A percentile compares a stretch with the other conserved stretches of the same genome.
These are phyloP conservation scores for Blastomyces gilchristii DNA, from an alignment of 2,329 filamentous ascomycete species.

Conservation along the genomic window DNA sequence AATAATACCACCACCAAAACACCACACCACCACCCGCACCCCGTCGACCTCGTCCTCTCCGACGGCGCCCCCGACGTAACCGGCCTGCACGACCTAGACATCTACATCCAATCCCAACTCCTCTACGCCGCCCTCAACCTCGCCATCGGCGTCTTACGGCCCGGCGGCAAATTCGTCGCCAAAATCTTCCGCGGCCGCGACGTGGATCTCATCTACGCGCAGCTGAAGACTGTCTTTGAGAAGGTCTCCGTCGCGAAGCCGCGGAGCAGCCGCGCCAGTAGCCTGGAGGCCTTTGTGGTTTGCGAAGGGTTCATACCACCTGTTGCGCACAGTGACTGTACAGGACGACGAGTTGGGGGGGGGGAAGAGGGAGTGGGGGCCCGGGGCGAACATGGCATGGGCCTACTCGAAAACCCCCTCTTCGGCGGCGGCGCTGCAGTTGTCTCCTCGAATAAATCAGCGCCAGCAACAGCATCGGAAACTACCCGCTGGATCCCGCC, in stretches of 20 bases:
- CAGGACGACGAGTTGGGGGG: not conserved
- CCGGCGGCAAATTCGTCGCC: constrained; percentile 91
- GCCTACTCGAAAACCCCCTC: constrained; percentile 21
- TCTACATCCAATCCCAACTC: constrained; percentile 93
- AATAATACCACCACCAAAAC: constrained; percentile 24
- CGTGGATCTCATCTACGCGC: constrained; percentile 89
- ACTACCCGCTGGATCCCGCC: constrained; percentile 76
- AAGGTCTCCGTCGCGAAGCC: constrained; percentile 87
- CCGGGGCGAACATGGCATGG: constrained; percentile 15
- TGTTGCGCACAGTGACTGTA: constrained; percentile 13
- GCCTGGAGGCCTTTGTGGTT: constrained; percentile 92
- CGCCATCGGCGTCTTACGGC: constrained; percentile 80
- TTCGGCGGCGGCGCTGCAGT: too few relatives aligned
- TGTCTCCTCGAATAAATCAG: constrained; percentile 28
- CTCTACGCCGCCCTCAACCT: constrained; percentile 91
- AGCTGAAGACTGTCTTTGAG: constrained; percentile 84
- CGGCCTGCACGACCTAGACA: constrained; percentile 91
- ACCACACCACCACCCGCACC: constrained; percentile 50
- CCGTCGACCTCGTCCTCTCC: constrained; percentile 86
- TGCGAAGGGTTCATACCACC: constrained; percentile 81
- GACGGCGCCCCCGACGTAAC: constrained; percentile 96
- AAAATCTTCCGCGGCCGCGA: constrained; percentile 95
- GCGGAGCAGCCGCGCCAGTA: constrained; percentile 86
- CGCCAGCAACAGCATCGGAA: constrained; percentile 14
- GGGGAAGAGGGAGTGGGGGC: not conserved